phyloP scores from a whole-genome alignment of 192 early-diverging fungal genomes.

The Backusella morwellensis region DNA sequence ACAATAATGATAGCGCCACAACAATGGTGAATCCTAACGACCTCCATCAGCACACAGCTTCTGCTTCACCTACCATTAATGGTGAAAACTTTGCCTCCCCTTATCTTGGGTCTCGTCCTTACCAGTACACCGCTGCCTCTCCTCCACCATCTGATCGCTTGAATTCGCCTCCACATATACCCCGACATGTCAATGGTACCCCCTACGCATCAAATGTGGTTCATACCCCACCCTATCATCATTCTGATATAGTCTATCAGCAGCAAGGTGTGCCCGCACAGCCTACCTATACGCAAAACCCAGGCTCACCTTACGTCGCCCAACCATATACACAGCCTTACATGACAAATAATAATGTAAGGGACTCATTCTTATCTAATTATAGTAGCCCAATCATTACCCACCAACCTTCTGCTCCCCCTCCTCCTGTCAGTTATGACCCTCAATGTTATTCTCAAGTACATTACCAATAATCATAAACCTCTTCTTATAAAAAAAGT shows the following conservation, averaged over 20 bases:
- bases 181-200: background rate
- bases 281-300: background rate
- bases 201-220: background rate
- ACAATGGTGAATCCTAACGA: background rate
- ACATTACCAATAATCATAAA: background rate
- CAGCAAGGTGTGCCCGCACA: background rate
- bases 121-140: background rate
- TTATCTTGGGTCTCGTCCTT: background rate
- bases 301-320: background rate
- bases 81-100: background rate
- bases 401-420: background rate
- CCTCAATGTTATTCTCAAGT: background rate
- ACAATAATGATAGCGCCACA: background rate
- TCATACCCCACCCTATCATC: background rate
- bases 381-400: background rate
- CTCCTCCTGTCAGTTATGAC: background rate
- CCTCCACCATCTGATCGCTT: background rate
- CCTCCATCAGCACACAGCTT: background rate
- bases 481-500: background rate
- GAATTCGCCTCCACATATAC: background rate
- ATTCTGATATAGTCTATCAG: background rate
- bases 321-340: background rate
- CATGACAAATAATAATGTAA: background rate
- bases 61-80: background rate
- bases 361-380: background rate